These are phyloP conservation scores for Calonectria hawksworthii DNA, from an alignment of 2,329 filamentous ascomycete genomes.

Conservation along the genomic window DNA sequence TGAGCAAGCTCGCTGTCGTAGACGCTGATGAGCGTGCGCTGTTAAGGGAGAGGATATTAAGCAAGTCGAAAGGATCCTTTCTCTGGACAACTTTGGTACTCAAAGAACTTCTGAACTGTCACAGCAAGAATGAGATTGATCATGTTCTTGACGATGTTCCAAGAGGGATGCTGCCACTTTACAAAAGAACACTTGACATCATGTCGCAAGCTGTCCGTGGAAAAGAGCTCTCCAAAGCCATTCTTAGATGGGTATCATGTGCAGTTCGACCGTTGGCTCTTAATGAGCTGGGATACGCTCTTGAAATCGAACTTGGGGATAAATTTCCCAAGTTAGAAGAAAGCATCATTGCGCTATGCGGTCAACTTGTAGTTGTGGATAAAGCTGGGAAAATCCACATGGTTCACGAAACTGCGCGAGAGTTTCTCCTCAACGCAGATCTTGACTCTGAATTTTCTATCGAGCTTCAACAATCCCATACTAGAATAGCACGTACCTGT, in stretches of 20 bases:
- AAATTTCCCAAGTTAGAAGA: slow-evolving; percentile 45
- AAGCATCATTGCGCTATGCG: slow-evolving; percentile 48
- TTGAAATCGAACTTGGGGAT: slow-evolving; percentile 51
- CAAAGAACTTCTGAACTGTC: slow-evolving; percentile 44
- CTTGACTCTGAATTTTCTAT: slow-evolving; percentile 50
- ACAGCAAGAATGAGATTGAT: slow-evolving; percentile 48
- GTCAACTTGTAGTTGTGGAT: slow-evolving; percentile 55
- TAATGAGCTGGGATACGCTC: slow-evolving; percentile 50
- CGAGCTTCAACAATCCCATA: slow-evolving; percentile 45
- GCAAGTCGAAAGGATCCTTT: slow-evolving; percentile 54
- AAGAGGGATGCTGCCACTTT: slow-evolving; percentile 52
- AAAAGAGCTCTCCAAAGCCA: slow-evolving; percentile 51
- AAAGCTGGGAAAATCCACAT: slow-evolving; percentile 49
- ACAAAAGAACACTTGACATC: slow-evolving; percentile 47
- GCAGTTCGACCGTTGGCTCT: slow-evolving; percentile 50
- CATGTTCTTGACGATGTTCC: slow-evolving; percentile 48
- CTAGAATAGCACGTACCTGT: slow-evolving; percentile 51
- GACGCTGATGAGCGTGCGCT: slow-evolving; percentile 33
- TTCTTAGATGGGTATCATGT: slow-evolving; percentile 54
- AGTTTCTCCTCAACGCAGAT: slow-evolving; percentile 44
- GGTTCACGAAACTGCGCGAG: slow-evolving; percentile 55
- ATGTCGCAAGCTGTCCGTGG: slow-evolving; percentile 46
- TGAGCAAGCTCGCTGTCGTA: background rate
- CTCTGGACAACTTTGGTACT: slow-evolving; percentile 54
- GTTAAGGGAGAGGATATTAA: slow-evolving; percentile 48